Base-by-base conservation (phyloP, 2,329 filamentous ascomycete species). In the Septoria petroselini region DNA sequence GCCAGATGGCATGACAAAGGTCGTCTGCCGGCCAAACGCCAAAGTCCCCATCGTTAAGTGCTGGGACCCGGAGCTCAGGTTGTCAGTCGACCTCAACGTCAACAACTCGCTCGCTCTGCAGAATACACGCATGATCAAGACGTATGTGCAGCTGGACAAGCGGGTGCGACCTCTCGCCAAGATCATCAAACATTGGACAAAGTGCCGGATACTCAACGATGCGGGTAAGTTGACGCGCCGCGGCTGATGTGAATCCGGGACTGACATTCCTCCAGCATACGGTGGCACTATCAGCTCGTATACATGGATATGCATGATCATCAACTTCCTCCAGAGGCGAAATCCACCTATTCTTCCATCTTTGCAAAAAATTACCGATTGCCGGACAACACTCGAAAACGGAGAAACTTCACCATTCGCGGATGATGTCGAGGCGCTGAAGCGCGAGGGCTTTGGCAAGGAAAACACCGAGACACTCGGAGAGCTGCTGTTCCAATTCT, bases 31-130 rank as follows among this genome's bases (percentile, higher is more conserved):
- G 44, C 89, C 89, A 21, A 88, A 86, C 34, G 93, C 93, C 52
- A 97, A 96, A 71, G 93, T 98, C 11, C 91, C 93, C 3, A 98
- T 98, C 64, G 93, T 98, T 61, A 97, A 97, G 74, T 88, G 95
- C 48, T 98, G 93, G 91, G 93, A 98, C 68, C 93, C 93, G 2
- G 89, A 95, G 68, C 76, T 96, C 50, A 77, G 84, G 58, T 76
- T 98, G 42, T 87, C 90, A 12, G 96, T 91, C 69, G 93, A 98
- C 67, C 93, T 98, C 85, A 98, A 98, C 62, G 91, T 98, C 72
- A 98, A 98, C 74, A 98, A 97, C 63, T 93, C 91, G 0, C 72
- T 94, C 45, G 93, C 93, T 3, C 75, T 98, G 54, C 91, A 97
- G 69, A 98, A 98, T 65, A 98, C 93, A 11, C 83, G 91, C 42